These are phyloP conservation scores for Cystofilobasidium bisporidii DNA, from an alignment of 768 basidiomycete genomes.

Conservation along the genomic window DNA sequence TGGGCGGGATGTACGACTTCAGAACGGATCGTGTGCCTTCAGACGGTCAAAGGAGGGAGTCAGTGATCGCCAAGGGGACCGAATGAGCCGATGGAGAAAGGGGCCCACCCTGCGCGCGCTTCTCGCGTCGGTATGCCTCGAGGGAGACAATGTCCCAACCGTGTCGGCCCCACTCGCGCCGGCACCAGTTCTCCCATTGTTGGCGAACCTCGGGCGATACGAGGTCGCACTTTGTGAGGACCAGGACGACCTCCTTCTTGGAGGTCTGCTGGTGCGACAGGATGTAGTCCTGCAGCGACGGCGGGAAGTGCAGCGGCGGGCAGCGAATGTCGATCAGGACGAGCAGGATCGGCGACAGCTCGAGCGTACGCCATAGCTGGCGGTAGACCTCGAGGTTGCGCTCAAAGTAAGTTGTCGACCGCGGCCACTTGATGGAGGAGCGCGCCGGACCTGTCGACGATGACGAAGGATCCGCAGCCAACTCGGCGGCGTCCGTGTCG, in stretches of 20 bases:
- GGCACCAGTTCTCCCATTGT: slow-evolving; percentile 44
- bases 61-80: not conserved
- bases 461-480: too few species aligned
- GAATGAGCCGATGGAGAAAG: not conserved
- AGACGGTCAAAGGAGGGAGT: not conserved
- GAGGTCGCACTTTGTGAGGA: slow-evolving; percentile 27
- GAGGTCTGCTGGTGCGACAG: slow-evolving; percentile 13
- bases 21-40: slow-evolving; percentile 33
- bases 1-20: slow-evolving; percentile 59
- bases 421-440: slow-evolving; percentile 11
- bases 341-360: slow-evolving; percentile 26
- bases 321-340: slow-evolving; percentile 28
- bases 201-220: slow-evolving; percentile 49
- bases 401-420: slow-evolving; percentile 26
- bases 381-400: slow-evolving; percentile 24
- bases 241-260: slow-evolving; percentile 26
- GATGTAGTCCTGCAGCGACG: slow-evolving; percentile 25
- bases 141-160: slow-evolving; percentile 25
- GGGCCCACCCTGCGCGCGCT: slow-evolving; percentile 21
- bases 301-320: slow-evolving; percentile 27
- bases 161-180: slow-evolving; percentile 33
- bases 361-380: slow-evolving; percentile 25
- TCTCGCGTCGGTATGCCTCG: slow-evolving; percentile 21
- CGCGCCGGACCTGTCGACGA: too few species aligned
- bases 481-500: slow-evolving; percentile 2